A percentile compares a stretch with the other conserved stretches of the same genome.
Evolutionary conservation across 2,329 filamentous ascomycete species (phyloP).

Genomic region (Aspergillus proliferans): DNA sequence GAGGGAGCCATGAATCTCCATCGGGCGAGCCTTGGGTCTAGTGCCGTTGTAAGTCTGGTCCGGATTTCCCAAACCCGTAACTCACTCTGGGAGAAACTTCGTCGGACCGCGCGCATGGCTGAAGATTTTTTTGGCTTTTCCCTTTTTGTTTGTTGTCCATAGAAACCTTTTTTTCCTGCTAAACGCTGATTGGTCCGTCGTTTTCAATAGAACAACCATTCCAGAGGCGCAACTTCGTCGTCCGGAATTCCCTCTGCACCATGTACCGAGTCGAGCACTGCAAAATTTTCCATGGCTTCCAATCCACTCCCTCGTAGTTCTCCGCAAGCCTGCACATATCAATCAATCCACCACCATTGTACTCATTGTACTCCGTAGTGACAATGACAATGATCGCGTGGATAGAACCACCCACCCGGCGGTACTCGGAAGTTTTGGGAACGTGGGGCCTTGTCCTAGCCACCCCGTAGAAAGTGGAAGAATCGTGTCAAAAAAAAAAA

Average conservation of each 20-base stretch:
- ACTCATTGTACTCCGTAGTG: no score
- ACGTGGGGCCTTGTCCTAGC: neutral
- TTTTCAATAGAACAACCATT: no score
- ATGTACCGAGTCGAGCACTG: slow-evolving; percentile 35
- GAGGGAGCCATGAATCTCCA: neutral
- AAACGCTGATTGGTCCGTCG: no score
- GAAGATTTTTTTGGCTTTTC: neutral
- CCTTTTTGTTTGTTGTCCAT: no score
- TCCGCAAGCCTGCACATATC: no score
- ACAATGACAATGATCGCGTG: no score
- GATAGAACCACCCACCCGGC: neutral
- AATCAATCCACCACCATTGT: no score
- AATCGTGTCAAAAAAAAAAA: neutral
- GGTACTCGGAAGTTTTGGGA: neutral
- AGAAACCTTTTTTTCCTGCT: no score
- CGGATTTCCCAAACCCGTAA: slow-evolving; percentile 4
- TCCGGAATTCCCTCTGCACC: neutral
- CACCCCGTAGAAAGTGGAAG: neutral
- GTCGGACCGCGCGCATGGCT: neutral
- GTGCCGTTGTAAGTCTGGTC: slow-evolving; percentile 1
- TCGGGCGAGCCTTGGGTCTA: neutral
- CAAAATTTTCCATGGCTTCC: slow-evolving; percentile 36
- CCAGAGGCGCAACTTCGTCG: no score
- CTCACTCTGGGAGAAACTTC: neutral
- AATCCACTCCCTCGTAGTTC: neutral